A percentile compares a stretch with the other conserved stretches of the same genome.
phyloP scores from a whole-genome alignment of 2,329 filamentous ascomycete genomes.

The Fusarium austroafricanum region DNA sequence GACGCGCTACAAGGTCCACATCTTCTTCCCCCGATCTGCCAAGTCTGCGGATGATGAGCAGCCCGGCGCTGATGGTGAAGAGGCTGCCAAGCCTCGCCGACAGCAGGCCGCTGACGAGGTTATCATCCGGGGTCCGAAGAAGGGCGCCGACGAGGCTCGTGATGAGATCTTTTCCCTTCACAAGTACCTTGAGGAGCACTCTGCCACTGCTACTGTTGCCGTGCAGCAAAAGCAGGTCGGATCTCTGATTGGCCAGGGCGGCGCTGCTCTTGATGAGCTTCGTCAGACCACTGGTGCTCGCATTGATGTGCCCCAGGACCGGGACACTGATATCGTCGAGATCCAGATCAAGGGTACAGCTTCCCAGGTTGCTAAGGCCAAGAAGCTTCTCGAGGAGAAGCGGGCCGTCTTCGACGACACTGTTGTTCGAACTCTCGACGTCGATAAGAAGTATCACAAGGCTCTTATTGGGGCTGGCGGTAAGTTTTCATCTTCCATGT shows the following conservation, averaged over 20 bases:
- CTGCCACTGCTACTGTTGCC: constrained; percentile 79
- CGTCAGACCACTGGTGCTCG: constrained; percentile 85
- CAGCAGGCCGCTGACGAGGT: constrained; percentile 90
- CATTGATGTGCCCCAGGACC: constrained; percentile 89
- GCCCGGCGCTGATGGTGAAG: constrained; percentile 76
- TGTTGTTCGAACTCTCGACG: constrained; percentile 83
- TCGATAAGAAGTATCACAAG: constrained; percentile 95
- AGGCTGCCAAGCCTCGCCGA: constrained; percentile 72
- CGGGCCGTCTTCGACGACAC: constrained; percentile 89
- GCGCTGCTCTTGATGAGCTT: constrained; percentile 89
- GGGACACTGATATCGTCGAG: constrained; percentile 81
- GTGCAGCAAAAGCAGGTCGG: constrained; percentile 93
- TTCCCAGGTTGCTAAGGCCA: constrained; percentile 88
- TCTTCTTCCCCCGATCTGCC: constrained; percentile 84
- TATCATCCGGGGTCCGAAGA: constrained; percentile 88
- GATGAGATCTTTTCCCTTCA: constrained; percentile 90
- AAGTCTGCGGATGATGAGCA: constrained; percentile 76
- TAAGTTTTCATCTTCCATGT: constrained; percentile 59
- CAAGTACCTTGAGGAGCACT: constrained; percentile 91
- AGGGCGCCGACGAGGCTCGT: constrained; percentile 89
- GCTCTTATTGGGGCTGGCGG: constrained; percentile 89
- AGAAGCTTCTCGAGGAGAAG: constrained; percentile 89
- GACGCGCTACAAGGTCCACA: constrained; percentile 90
- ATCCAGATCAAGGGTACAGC: constrained; percentile 95
- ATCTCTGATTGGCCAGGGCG: constrained; percentile 92